Evolutionary conservation across 2,329 filamentous ascomycete genomes (phyloP).

Genomic region (Epichloe festucae): DNA sequence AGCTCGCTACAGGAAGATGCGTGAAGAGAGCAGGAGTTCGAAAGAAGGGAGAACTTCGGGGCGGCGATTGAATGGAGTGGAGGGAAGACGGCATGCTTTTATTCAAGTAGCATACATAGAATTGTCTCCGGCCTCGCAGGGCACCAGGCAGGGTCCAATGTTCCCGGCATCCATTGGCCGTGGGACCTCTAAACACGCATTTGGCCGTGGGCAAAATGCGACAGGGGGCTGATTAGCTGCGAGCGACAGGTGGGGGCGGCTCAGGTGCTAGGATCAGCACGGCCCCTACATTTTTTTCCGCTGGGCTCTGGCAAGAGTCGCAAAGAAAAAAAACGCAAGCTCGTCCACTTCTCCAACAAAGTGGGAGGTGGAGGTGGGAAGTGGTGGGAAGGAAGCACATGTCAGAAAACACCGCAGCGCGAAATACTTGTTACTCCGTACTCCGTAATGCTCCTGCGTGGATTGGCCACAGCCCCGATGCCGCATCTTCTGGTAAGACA

Average conservation of each 20-base stretch:
- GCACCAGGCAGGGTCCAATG: not conserved
- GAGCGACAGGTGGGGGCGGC: slow-evolving; percentile 10
- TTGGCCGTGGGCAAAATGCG: slow-evolving; percentile 2
- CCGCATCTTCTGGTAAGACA: not conserved
- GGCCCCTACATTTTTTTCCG: too few species aligned
- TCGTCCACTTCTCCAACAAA: not conserved
- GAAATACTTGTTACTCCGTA: not conserved
- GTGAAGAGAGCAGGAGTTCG: slow-evolving; percentile 13
- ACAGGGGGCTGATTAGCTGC: slow-evolving; percentile 3
- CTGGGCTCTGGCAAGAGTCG: too few species aligned
- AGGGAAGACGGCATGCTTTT: slow-evolving; percentile 9
- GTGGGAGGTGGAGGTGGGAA: not conserved
- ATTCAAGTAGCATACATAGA: slow-evolving; percentile 6
- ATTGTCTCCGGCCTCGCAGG: slow-evolving; percentile 3
- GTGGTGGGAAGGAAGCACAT: slow-evolving; percentile 8
- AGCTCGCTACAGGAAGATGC: slow-evolving; percentile 16
- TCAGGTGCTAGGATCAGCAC: not conserved
- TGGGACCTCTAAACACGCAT: not conserved
- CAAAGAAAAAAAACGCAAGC: not conserved
- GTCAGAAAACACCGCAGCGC: slow-evolving; percentile 13
- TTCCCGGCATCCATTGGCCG: not conserved
- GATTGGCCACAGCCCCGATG: slow-evolving; percentile 3
- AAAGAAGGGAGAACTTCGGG: slow-evolving; percentile 12
- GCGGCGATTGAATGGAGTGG: slow-evolving; percentile 8
- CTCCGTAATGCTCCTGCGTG: not conserved